Evolutionary conservation across 768 basidiomycete species (phyloP).

Genomic region (Xerocomellus dryophilus): DNA sequence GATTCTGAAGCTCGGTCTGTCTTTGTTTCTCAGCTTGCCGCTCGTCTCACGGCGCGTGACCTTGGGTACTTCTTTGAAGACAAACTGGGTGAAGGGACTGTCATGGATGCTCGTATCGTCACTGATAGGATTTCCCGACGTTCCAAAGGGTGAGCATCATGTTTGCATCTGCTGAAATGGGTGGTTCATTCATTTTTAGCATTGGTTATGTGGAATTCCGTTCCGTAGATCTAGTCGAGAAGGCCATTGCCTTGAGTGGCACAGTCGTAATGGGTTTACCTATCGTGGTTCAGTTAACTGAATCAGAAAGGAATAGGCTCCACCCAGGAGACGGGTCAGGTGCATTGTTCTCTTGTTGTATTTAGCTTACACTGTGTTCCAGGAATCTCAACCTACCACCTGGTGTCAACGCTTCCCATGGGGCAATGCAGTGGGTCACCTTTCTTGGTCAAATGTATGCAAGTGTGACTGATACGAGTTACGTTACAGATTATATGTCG

Average conservation of each 20-base stretch:
- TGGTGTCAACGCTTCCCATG: slow-evolving; percentile 77
- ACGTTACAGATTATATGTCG: slow-evolving; percentile 81
- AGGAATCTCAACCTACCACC: slow-evolving; percentile 82
- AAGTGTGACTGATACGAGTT: slow-evolving; percentile 10
- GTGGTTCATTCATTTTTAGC: slow-evolving; percentile 40
- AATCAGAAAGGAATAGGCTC: slow-evolving; percentile 89
- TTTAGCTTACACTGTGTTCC: slow-evolving; percentile 8
- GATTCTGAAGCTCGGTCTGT: slow-evolving; percentile 98
- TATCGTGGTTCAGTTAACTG: slow-evolving; percentile 94
- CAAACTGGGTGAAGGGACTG: slow-evolving; percentile 88
- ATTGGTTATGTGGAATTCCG: slow-evolving; percentile 99
- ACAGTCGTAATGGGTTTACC: slow-evolving; percentile 98
- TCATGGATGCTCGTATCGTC: slow-evolving; percentile 95
- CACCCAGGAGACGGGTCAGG: slow-evolving; percentile 86
- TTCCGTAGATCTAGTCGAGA: slow-evolving; percentile 84
- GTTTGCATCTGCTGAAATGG: neutral
- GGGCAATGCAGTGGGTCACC: slow-evolving; percentile 75
- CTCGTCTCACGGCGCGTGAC: slow-evolving; percentile 94
- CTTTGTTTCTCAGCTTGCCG: slow-evolving; percentile 97
- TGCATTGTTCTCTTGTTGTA: neutral
- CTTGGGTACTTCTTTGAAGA: slow-evolving; percentile 99
- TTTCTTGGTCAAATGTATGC: slow-evolving; percentile 17
- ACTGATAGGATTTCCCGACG: slow-evolving; percentile 92
- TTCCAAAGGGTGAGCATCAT: slow-evolving; percentile 83
- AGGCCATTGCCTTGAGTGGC: slow-evolving; percentile 85